Conservation (phyloP, 2,329 filamentous ascomycete genomes). For the Apiospora sp. region DNA sequence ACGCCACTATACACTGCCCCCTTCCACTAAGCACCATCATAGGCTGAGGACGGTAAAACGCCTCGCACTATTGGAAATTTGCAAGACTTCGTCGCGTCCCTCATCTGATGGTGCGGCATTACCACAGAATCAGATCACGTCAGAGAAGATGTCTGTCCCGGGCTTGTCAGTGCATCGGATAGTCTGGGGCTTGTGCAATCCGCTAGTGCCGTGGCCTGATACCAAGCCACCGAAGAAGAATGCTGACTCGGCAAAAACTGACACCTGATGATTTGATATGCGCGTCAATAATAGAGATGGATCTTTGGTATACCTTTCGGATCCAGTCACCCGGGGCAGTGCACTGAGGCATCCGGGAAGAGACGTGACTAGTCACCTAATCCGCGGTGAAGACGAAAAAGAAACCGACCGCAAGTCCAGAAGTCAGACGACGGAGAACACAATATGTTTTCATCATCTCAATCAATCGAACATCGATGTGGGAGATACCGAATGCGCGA, state of each 20-base stretch:
- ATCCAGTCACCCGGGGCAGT: not conserved
- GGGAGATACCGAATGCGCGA: not conserved
- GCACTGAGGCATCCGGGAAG: not conserved
- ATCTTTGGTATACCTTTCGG: not conserved
- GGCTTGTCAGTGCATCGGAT: not conserved
- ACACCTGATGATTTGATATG: slow-evolving; percentile 3
- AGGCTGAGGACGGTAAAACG: not conserved
- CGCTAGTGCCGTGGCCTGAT: not conserved
- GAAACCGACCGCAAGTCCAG: not conserved
- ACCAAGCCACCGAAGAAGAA: not conserved
- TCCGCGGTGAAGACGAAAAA: not conserved
- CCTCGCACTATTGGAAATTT: slow-evolving; percentile 3
- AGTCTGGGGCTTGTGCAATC: slow-evolving; percentile 3
- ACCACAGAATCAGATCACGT: not conserved
- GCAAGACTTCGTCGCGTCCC: not conserved
- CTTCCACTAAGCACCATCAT: not conserved
- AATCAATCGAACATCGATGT: not conserved
- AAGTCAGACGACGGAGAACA: not conserved
- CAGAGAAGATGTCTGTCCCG: not conserved
- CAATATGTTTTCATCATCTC: not conserved
- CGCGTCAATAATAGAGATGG: not conserved
- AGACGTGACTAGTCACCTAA: not conserved
- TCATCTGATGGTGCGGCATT: not conserved
- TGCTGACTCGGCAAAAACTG: slow-evolving; percentile 3
- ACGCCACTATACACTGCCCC: slow-evolving; percentile 24